Base-by-base conservation (phyloP, 495 filamentous ascomycete species). In the Xylaria flabelliformis region DNA sequence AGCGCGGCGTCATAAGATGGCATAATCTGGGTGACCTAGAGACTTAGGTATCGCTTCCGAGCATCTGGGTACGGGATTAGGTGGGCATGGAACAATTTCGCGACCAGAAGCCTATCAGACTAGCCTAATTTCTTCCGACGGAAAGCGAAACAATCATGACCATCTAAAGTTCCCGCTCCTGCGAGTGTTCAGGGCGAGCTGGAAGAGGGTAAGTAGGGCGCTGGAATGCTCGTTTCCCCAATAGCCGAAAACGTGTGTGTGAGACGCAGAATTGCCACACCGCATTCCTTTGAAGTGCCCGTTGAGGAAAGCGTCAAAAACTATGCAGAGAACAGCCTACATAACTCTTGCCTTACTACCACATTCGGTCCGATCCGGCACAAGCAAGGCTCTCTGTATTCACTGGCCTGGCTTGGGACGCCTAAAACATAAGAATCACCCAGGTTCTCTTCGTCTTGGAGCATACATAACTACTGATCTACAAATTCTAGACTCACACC, bases 141-240 rank as follows among this genome's bases (percentile, higher is more conserved):
- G 5, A 32, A 56, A 55, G 65, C 48, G 36, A 56, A 56, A 55
- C 65, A 67, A 21, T 41, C 36, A 56, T 26, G 46, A 32, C 4
- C 41, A 69, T 41, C 61, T 46, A 24, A n/a, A 65, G 44, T 44
- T 68, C 62, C 41, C 24, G 48, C 70, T 36, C 42, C 44, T 63
- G 44, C 56, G 68, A n/a, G 59, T 58, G 21, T 70, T 58, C 42
- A 56, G 71, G 55, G 55, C 39, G 62, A 61, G 19, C 53, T 64
- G 71, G 65, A 63, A 34, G 36, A 42, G 46, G 36, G 65, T 6
- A 61, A 58, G 64, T 39, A 55, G 65, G 64, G 55, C 59, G 70
- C 69, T 78, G 77, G 76, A 78, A 78, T 76, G 77, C 70, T 78
- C 64, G 72, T 73, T 68, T 64, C 74, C 71, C 48, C 29, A 64